phyloP scores from a whole-genome alignment of 192 early-diverging fungal genomes.

The Cetraspora pellucida region DNA sequence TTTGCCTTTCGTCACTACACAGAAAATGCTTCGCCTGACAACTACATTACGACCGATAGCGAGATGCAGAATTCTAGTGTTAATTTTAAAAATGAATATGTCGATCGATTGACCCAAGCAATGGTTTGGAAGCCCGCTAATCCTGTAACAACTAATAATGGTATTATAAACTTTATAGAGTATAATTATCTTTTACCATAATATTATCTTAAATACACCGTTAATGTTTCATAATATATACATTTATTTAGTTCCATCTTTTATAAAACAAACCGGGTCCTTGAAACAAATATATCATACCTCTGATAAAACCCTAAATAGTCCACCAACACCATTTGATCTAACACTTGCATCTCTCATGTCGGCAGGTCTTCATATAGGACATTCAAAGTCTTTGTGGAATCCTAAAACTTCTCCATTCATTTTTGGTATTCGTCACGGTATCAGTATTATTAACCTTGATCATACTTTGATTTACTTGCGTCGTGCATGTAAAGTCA shows the following conservation, averaged over 20 bases:
- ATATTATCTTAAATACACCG: not conserved
- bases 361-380: slow-evolving; percentile 87
- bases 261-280: slow-evolving; percentile 20
- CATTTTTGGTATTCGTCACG: slow-evolving; percentile 87
- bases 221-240: not conserved
- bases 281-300: not conserved
- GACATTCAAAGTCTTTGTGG: slow-evolving; percentile 77
- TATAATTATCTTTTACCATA: not conserved
- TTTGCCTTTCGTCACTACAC: too few relatives aligned
- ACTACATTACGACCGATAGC: too few relatives aligned
- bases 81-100: too few relatives aligned
- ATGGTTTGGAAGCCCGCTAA: too few relatives aligned
- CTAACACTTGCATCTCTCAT: slow-evolving; percentile 70
- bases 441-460: slow-evolving; percentile 91
- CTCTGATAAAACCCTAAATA: not conserved
- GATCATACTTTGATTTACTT: slow-evolving; percentile 87
- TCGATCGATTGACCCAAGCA: too few relatives aligned
- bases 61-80: too few relatives aligned
- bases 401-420: slow-evolving; percentile 81
- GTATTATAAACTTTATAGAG: not conserved
- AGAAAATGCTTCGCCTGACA: too few relatives aligned
- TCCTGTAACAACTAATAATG: not conserved
- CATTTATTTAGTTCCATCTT: not conserved
- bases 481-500: slow-evolving; percentile 77
- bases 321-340: slow-evolving; percentile 44